Evolutionary conservation across 1,284 basidiomycete genomes (phyloP).

Genomic region (Coniferiporia sulphurascens): DNA sequence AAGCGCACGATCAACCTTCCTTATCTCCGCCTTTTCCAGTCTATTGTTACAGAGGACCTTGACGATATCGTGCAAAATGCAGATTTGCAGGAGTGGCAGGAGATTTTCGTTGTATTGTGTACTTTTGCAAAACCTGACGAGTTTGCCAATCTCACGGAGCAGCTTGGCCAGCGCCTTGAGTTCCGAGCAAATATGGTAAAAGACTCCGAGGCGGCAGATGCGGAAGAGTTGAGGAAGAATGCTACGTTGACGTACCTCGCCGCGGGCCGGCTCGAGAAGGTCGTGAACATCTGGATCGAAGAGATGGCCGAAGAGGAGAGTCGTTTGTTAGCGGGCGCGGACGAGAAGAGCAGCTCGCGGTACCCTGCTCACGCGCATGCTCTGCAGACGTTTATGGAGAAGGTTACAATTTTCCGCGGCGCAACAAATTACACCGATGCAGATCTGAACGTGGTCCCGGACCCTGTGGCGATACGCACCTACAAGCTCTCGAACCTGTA

Average conservation of each 20-base stretch:
- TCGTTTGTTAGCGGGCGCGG: slow-evolving; percentile 41
- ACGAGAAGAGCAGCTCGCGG: slow-evolving; percentile 44
- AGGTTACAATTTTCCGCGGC: slow-evolving; percentile 90
- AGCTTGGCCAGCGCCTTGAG: slow-evolving; percentile 88
- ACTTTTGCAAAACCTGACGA: slow-evolving; percentile 88
- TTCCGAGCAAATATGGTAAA: slow-evolving; percentile 66
- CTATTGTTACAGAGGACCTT: slow-evolving; percentile 90
- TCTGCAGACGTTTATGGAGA: slow-evolving; percentile 93
- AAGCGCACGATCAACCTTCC: slow-evolving; percentile 72
- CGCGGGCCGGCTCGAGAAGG: slow-evolving; percentile 82
- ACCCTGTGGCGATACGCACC: slow-evolving; percentile 41
- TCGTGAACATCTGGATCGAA: slow-evolving; percentile 91
- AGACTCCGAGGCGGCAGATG: slow-evolving; percentile 42
- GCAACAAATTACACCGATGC: slow-evolving; percentile 86
- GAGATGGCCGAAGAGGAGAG: slow-evolving; percentile 88
- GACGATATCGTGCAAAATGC: slow-evolving; percentile 94
- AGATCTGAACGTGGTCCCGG: slow-evolving; percentile 46
- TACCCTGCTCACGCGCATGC: slow-evolving; percentile 89
- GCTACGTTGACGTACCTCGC: slow-evolving; percentile 93
- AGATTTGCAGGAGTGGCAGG: slow-evolving; percentile 92
- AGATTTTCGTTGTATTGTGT: slow-evolving; percentile 95
- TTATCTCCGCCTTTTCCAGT: slow-evolving; percentile 93
- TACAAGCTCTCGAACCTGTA: slow-evolving; percentile 88
- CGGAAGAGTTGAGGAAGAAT: slow-evolving; percentile 70
- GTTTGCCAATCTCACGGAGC: slow-evolving; percentile 84